phyloP scores from a whole-genome alignment of 1,139 yeast genomes.

The Kodamaea alishanica region DNA sequence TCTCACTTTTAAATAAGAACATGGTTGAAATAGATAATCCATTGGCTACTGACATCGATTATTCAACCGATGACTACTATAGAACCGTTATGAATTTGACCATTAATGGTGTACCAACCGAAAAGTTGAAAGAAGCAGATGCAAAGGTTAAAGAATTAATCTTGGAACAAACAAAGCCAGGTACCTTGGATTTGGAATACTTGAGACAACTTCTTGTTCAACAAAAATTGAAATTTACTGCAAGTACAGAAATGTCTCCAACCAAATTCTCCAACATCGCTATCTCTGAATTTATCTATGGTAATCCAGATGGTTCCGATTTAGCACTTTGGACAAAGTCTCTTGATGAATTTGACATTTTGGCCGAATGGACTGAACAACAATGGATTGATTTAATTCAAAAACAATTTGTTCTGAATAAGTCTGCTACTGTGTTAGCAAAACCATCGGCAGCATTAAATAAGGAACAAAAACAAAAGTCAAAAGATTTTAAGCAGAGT shows the following conservation, averaged over 20 bases:
- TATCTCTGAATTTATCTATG: constrained; percentile 78
- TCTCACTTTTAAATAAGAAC: constrained; percentile 60
- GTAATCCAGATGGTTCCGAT: constrained; percentile 57
- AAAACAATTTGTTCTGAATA: constrained; percentile 55
- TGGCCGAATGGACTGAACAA: constrained; percentile 57
- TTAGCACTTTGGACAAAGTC: constrained; percentile 52
- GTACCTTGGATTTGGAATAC: constrained; percentile 58
- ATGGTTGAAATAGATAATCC: constrained; percentile 85
- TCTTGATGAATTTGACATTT: constrained; percentile 56
- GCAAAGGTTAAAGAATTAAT: constrained; percentile 49
- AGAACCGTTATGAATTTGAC: constrained; percentile 57
- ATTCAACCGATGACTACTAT: constrained; percentile 66
- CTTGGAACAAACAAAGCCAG: constrained; percentile 43
- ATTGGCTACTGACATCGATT: constrained; percentile 67
- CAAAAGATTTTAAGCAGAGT: constrained; percentile 45
- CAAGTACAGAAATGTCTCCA: constrained; percentile 65
- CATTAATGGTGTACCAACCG: constrained; percentile 75
- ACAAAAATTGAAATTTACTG: constrained; percentile 58
- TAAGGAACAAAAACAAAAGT: constrained; percentile 47
- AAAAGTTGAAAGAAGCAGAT: constrained; percentile 52
- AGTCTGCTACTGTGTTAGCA: constrained; percentile 72
- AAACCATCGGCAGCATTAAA: constrained; percentile 69
- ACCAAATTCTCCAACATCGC: constrained; percentile 61
- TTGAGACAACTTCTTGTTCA: constrained; percentile 67
- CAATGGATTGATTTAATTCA: constrained; percentile 64